phyloP scores from a whole-genome alignment of 1,284 basidiomycete species.

The Marasmius tenuissimus region DNA sequence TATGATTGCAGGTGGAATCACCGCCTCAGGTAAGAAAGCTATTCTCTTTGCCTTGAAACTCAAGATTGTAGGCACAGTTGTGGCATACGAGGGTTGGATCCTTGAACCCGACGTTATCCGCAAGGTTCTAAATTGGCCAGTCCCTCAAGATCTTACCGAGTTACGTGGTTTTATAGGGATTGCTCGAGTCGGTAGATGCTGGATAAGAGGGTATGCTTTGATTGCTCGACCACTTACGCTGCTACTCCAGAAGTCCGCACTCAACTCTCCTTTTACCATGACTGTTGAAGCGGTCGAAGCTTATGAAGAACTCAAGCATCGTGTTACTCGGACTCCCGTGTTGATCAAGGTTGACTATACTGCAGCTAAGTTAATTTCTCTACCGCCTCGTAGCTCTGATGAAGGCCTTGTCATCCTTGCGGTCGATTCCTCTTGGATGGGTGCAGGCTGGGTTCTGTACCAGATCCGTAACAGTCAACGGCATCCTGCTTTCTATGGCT shows the following conservation, averaged over 20 bases:
- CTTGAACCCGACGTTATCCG: slow-evolving; percentile 22
- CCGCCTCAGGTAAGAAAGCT: slow-evolving; percentile 27
- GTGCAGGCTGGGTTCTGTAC: slow-evolving; percentile 31
- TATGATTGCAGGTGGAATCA: slow-evolving; percentile 26
- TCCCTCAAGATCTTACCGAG: slow-evolving; percentile 23
- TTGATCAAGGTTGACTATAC: slow-evolving; percentile 29
- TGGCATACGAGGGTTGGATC: slow-evolving; percentile 29
- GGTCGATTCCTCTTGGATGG: slow-evolving; percentile 31
- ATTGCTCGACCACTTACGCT: slow-evolving; percentile 28
- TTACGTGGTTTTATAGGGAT: slow-evolving; percentile 34
- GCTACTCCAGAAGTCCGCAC: slow-evolving; percentile 15
- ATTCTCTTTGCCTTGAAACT: slow-evolving; percentile 21
- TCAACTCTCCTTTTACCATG: slow-evolving; percentile 18
- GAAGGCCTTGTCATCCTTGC: slow-evolving; percentile 29
- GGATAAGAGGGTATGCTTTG: slow-evolving; percentile 31
- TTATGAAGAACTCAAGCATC: slow-evolving; percentile 26
- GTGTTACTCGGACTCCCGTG: slow-evolving; percentile 23
- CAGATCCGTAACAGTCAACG: slow-evolving; percentile 23
- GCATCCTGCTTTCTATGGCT: slow-evolving; percentile 28
- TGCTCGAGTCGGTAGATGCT: slow-evolving; percentile 25
- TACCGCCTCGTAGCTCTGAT: slow-evolving; percentile 8
- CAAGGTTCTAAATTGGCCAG: slow-evolving; percentile 31
- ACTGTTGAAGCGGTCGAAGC: slow-evolving; percentile 18
- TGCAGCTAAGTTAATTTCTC: slow-evolving; percentile 13
- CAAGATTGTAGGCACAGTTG: slow-evolving; percentile 27